Evolutionary conservation across 2,329 filamentous ascomycete genomes (phyloP), one percentile per base, ranked within the genome.

Genomic region (Claviceps arundinis): DNA sequence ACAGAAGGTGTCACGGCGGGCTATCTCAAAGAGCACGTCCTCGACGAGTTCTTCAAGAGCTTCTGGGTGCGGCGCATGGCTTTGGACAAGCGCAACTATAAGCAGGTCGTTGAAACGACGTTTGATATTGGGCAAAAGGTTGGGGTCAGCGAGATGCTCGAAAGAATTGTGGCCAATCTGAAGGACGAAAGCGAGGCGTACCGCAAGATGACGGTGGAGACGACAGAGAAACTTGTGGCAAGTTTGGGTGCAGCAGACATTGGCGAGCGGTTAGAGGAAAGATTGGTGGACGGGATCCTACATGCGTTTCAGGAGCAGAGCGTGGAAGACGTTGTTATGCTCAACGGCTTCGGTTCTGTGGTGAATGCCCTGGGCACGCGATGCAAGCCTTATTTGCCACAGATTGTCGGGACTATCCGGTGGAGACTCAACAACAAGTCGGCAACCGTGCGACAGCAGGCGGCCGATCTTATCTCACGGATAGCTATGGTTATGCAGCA

Each of bases 401-500:
- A 98, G 69, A 97, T 98, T 58, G 90, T 95, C 70, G 90, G 85
- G 67, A 96, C 91, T 2, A 95, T 98, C 62, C 81, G 98, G 22
- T 96, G 89, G 85, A 81, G 93, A 34, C 73, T 98, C 55, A 97
- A 97, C 78, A 96, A 98, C 77, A 97, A 97, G 71, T 94, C 89
- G 4, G 86, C 93, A 7, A 95, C 91, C 1, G 93, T 98, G 40
- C 86, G 93, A 58, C 93, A 98, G 68, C 93, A 98, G 69, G 90
- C 93, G 2, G 93, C 93, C 5, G 93, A 98, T 67, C 78, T 98
- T 46, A 94, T 98, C 59, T 95, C 90, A 8, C 87, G 93, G 22
- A 95, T 98, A 62, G 93, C 93, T 5, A 91, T 96, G 77, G 91
- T 97, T 49, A 97, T 98, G 90, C 94, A 94, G 72, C 90, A 97